Conservation (phyloP, 495 filamentous ascomycete species). For the Xylaria nigripes region DNA sequence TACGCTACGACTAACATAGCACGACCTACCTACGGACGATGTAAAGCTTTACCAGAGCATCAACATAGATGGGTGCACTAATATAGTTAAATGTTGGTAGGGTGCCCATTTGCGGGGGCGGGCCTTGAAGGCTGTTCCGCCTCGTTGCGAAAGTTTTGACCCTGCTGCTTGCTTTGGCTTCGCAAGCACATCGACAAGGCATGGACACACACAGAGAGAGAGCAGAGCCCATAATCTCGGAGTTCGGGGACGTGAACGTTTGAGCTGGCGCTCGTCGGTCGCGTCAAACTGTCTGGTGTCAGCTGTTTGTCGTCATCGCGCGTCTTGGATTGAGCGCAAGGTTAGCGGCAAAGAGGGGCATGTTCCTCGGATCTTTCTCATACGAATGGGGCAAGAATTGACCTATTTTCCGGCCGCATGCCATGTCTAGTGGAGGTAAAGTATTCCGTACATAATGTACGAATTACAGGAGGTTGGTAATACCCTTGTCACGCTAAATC, state of each 20-base stretch:
- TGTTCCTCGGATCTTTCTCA: constrained; percentile 9
- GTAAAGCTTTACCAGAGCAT: background rate
- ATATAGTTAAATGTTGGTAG: background rate
- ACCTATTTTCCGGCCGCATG: constrained; percentile 8
- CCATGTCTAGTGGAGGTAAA: background rate
- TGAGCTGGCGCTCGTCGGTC: constrained; percentile 2
- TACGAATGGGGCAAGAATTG: constrained; percentile 4
- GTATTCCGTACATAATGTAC: background rate
- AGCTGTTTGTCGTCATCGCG: constrained; percentile 4
- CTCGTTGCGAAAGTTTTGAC: background rate
- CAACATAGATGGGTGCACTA: background rate
- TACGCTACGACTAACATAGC: no score
- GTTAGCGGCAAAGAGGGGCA: constrained; percentile 1
- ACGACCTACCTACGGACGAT: no score
- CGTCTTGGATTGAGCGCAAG: background rate
- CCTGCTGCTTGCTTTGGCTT: background rate
- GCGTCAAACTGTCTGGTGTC: background rate
- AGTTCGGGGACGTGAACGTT: background rate
- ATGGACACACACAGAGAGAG: background rate
- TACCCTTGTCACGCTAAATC: constrained; percentile 7
- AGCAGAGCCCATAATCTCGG: background rate
- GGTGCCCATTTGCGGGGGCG: background rate
- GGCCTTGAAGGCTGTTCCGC: constrained; percentile 1
- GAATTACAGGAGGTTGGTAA: constrained; percentile 11
- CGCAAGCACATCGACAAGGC: background rate